These are phyloP conservation scores for Hypoxylon sp. DNA, from an alignment of 2,329 filamentous ascomycete species.

Conservation along the genomic window DNA sequence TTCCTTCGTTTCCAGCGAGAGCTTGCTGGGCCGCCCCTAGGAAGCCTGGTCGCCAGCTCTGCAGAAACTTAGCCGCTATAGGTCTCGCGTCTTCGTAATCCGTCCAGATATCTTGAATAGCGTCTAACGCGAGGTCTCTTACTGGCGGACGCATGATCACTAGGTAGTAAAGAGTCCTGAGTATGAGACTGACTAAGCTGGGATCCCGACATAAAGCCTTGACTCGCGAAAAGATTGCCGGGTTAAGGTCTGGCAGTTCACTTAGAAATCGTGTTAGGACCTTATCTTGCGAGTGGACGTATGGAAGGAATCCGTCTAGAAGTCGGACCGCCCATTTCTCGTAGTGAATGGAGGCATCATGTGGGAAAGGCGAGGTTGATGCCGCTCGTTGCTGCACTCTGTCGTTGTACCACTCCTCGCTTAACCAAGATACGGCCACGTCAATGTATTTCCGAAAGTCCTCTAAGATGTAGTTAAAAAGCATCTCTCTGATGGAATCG, in stretches of 20 bases:
- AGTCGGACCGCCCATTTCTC: conserved; percentile 80
- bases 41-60: conserved; percentile 67
- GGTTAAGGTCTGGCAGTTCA: conserved; percentile 84
- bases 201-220: conserved; percentile 73
- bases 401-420: conserved; percentile 98
- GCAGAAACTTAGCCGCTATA: conserved; percentile 69
- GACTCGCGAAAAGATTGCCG: conserved; percentile 76
- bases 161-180: conserved; percentile 72
- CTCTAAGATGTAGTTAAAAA: conserved; percentile 88
- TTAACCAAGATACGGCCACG: conserved; percentile 91
- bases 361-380: conserved; percentile 51
- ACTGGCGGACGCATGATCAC: conserved; percentile 74
- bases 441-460: conserved; percentile 92
- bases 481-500: conserved; percentile 77
- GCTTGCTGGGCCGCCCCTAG: conserved; percentile 48
- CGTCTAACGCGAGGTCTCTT: conserved; percentile 69
- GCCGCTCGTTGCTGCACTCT: conserved; percentile 60
- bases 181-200: conserved; percentile 67
- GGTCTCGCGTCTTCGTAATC: conserved; percentile 72
- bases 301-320: conserved; percentile 89
- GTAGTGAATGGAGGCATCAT: conserved; percentile 71
- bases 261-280: conserved; percentile 89
- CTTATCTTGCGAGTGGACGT: conserved; percentile 90
- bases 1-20: conserved; percentile 25
- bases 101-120: conserved; percentile 71